These are phyloP conservation scores for Drosera spatulata DNA, from an alignment of 179 eudicot genomes.

Conservation along the genomic window DNA sequence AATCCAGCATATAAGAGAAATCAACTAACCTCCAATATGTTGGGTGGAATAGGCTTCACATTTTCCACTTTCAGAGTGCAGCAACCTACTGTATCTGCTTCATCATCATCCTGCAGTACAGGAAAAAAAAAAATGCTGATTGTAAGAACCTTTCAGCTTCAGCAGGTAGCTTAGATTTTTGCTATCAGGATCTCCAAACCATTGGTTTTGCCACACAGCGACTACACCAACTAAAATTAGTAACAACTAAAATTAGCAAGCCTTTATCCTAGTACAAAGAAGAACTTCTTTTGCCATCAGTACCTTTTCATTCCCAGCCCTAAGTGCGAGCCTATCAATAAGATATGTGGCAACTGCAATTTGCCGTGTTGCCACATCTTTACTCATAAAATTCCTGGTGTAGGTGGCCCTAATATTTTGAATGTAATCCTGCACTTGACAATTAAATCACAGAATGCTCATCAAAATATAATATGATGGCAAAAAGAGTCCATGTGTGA, in stretches of 20 bases:
- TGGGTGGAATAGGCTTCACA: conserved; percentile 77
- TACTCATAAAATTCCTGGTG: conserved; percentile 55
- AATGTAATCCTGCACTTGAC: too few relatives aligned
- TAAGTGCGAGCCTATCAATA: conserved; percentile 90
- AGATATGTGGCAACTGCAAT: conserved; percentile 97
- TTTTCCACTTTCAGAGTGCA: too few relatives aligned
- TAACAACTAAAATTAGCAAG: not conserved
- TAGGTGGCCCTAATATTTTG: too few relatives aligned
- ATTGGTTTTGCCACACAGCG: not conserved
- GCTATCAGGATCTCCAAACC: not conserved
- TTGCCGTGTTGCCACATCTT: conserved; percentile 62
- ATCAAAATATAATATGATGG: too few relatives aligned
- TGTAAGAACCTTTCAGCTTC: not conserved
- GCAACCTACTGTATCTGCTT: too few relatives aligned
- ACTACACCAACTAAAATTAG: not conserved
- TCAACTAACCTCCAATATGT: conserved; percentile 55
- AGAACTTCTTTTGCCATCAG: too few relatives aligned
- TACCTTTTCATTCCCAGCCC: conserved; percentile 99
- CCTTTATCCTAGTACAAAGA: not conserved
- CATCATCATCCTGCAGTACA: conserved; percentile 85
- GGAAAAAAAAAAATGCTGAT: too few relatives aligned
- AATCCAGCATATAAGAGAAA: not conserved
- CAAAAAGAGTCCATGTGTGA: too few relatives aligned
- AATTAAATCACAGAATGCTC: too few relatives aligned
- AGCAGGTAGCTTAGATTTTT: not conserved